Evolutionary conservation across 371 early-diverging fungal species (phyloP).

Genomic region (Mortierella sp.): DNA sequence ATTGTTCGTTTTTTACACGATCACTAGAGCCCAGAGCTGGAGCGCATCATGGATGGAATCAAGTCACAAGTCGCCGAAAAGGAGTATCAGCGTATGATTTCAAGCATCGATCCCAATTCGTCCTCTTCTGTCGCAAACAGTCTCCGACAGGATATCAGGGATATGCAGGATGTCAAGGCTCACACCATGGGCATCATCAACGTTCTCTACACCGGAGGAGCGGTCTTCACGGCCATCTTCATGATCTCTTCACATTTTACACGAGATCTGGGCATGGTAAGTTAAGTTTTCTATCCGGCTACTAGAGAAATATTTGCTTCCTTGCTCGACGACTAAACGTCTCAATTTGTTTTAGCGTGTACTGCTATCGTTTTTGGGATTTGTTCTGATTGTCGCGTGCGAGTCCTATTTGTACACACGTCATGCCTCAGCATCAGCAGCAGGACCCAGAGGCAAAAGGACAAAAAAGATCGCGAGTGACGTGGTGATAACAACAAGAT

Average conservation of each 20-base stretch:
- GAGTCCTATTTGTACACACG: constrained; percentile 45
- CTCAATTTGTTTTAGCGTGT: constrained; percentile 20
- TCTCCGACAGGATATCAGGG: constrained; percentile 38
- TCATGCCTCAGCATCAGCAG: constrained; percentile 18
- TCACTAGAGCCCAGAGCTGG: constrained; percentile 44
- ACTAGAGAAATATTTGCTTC: too few relatives aligned
- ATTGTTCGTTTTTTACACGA: neutral
- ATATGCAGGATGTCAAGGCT: constrained; percentile 39
- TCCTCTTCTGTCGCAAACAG: constrained; percentile 11
- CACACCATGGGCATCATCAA: constrained; percentile 43
- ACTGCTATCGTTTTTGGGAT: constrained; percentile 32
- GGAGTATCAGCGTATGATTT: constrained; percentile 44
- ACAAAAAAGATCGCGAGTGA: constrained; percentile 15
- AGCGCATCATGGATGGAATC: constrained; percentile 34
- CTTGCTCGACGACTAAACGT: neutral
- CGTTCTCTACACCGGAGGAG: constrained; percentile 44
- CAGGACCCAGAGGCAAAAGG: constrained; percentile 7
- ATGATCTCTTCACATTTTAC: constrained; percentile 48
- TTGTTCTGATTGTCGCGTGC: constrained; percentile 44
- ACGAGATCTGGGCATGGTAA: constrained; percentile 41
- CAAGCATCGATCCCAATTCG: constrained; percentile 13
- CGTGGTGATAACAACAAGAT: constrained; percentile 11
- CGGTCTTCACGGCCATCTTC: constrained; percentile 47
- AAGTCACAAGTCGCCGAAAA: constrained; percentile 42
- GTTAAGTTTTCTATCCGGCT: neutral